Evolutionary conservation across 2,329 filamentous ascomycete species (phyloP), one percentile per base, ranked within the genome.

Genomic region (Zymoseptoria brevis): DNA sequence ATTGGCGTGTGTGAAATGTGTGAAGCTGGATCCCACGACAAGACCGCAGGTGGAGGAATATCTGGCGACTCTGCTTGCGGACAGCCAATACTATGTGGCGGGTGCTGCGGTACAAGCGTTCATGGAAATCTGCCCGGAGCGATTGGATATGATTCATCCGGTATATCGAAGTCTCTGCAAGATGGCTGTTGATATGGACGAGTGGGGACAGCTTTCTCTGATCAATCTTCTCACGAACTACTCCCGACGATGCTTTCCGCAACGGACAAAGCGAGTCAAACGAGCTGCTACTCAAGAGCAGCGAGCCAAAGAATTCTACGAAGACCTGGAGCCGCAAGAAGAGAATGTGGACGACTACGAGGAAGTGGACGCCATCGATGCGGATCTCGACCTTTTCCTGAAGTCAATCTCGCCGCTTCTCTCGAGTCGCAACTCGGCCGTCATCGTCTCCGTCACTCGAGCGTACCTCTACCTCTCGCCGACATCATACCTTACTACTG

Each of bases 151-250:
- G 60, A 86, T 99, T 66, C 94, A 99, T 74, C 86, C 88, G 65
- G 88, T 96, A 71, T 99, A 97, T 75, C 85, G 90, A 55, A 81
- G 83, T 41, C 77, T 99, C 63, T 86, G 96, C 63, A 89, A 86
- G 73, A 96, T 96, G 78, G 77, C 97, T 56, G 90, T 96, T 22
- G 94, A 99, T 72, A 99, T 99, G 94, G 94, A 99, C 70, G 94
- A 99, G 75, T 99, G 94, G 94, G 89, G 91, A 50, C 94, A 99
- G 75, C 75, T 97, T 57, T 88, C 90, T 1, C 89, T 89, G 2
- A 72, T 99, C 66, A 83, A 86, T 48, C 78, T 99, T 64, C 87
- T 97, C 84, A 87, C 88, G 1, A 78, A 86, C 21, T 99, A 99
- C 73, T 86, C 89, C 1, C 84, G 94, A 57, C 88, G 84, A 71